Percentiles rank a stretch among this genome's conserved stretches.
These are phyloP conservation scores for Phoma herbarum DNA, from an alignment of 2,329 filamentous ascomycete genomes.

Conservation along the genomic window DNA sequence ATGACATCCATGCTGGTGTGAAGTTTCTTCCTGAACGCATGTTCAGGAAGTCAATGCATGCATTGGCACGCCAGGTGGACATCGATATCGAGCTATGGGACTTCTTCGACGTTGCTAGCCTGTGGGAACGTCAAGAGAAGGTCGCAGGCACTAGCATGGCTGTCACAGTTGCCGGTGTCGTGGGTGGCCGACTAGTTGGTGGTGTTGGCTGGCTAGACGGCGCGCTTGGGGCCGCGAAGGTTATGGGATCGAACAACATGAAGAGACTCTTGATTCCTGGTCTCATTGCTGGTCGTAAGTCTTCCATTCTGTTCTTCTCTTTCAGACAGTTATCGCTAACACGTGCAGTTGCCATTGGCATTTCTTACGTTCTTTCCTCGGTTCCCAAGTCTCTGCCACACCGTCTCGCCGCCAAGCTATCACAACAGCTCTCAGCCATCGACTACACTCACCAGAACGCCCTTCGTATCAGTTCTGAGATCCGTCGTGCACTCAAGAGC, in stretches of 20 bases:
- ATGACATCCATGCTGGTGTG: conserved; percentile 80
- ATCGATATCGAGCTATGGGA: conserved; percentile 89
- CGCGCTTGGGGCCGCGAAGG: conserved; percentile 78
- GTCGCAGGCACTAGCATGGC: conserved; percentile 94
- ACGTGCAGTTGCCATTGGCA: conserved; percentile 71
- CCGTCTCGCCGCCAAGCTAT: conserved; percentile 85
- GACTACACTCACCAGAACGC: conserved; percentile 95
- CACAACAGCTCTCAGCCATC: conserved; percentile 77
- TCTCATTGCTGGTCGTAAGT: conserved; percentile 79
- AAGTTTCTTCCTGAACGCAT: conserved; percentile 92
- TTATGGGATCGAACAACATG: conserved; percentile 83
- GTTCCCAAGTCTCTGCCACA: conserved; percentile 90
- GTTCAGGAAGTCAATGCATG: conserved; percentile 86
- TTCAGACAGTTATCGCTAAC: neutral
- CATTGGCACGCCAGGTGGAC: conserved; percentile 83
- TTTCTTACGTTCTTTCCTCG: conserved; percentile 82
- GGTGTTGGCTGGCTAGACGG: conserved; percentile 91
- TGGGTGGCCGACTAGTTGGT: conserved; percentile 82
- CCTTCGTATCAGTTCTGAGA: conserved; percentile 81
- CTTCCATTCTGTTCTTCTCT: neutral
- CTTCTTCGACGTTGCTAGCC: conserved; percentile 85
- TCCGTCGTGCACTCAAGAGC: conserved; percentile 86
- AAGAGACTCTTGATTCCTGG: conserved; percentile 83
- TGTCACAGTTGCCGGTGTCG: conserved; percentile 85
- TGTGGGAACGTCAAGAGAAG: conserved; percentile 94